These are phyloP conservation scores for Endoconidiophora polonica DNA, from an alignment of 2,329 filamentous ascomycete genomes.

Conservation along the genomic window DNA sequence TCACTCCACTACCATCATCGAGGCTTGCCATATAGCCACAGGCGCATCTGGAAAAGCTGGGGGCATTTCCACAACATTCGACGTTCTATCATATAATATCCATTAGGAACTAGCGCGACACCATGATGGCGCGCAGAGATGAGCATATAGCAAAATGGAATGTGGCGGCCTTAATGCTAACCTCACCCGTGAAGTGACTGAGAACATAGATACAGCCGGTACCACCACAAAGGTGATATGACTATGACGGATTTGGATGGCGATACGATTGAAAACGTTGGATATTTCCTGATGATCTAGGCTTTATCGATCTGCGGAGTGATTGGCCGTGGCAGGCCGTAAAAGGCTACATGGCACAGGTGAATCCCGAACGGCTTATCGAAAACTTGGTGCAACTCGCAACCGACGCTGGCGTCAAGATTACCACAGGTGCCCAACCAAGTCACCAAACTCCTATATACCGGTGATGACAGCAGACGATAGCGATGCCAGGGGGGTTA, in stretches of 20 bases:
- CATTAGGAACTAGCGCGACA: conserved; percentile 74
- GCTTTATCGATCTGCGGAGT: conserved; percentile 62
- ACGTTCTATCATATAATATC: conserved; percentile 69
- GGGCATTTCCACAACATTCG: conserved; percentile 78
- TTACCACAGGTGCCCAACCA: conserved; percentile 44
- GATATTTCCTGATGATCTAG: conserved; percentile 57
- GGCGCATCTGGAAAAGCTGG: conserved; percentile 91
- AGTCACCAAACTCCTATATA: conserved; percentile 39
- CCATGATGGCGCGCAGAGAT: conserved; percentile 59
- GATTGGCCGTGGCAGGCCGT: conserved; percentile 64
- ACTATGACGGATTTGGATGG: too few species aligned
- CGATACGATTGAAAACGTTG: conserved; percentile 18
- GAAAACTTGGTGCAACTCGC: conserved; percentile 67
- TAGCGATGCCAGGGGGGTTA: conserved; percentile 14
- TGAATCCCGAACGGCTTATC: conserved; percentile 85
- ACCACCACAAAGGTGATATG: not conserved
- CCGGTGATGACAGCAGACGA: conserved; percentile 19
- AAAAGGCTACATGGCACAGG: conserved; percentile 75
- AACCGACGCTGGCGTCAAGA: conserved; percentile 46
- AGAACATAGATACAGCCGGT: conserved; percentile 6
- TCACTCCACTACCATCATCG: conserved; percentile 71
- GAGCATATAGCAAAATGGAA: conserved; percentile 71
- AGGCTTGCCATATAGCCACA: conserved; percentile 73
- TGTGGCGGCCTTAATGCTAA: conserved; percentile 44
- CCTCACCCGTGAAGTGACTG: conserved; percentile 17